Evolutionary conservation across 83 land plant species (phyloP).

Genomic region (Diphasiastrum complanatum): DNA sequence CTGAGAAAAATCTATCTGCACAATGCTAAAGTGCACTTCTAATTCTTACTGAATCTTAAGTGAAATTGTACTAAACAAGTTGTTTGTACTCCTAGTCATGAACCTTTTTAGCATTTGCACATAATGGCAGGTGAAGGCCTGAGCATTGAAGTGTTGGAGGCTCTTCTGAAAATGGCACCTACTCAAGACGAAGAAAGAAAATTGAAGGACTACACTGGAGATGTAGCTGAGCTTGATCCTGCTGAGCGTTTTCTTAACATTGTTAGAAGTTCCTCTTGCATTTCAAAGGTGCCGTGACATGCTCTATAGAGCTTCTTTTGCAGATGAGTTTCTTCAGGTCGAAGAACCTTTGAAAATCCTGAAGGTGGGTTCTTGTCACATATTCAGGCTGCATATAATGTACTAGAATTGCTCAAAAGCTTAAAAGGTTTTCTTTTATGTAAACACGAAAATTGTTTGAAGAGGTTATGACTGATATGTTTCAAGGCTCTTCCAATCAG

Average conservation of each 20-base stretch:
- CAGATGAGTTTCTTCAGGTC: constrained; percentile 17
- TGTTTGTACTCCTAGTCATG: too few species aligned
- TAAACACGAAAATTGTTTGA: background rate
- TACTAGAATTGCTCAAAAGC: background rate
- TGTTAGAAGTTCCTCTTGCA: constrained; percentile 24
- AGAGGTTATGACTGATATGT: too few species aligned
- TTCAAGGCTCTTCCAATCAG: too few species aligned
- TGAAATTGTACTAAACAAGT: too few species aligned
- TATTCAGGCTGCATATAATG: background rate
- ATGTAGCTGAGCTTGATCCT: constrained; percentile 12
- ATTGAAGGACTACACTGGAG: constrained; percentile 8
- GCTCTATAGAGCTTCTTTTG: constrained; percentile 16
- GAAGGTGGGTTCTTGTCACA: constrained; percentile 6
- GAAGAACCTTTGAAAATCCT: constrained; percentile 10
- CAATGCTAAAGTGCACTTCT: too few species aligned
- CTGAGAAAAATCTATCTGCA: too few species aligned
- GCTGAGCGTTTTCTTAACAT: constrained; percentile 21
- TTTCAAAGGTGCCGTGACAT: constrained; percentile 12
- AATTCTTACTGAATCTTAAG: too few species aligned
- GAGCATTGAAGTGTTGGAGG: constrained; percentile 23
- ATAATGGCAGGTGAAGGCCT: constrained; percentile 25
- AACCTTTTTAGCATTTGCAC: too few species aligned
- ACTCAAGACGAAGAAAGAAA: constrained; percentile 24
- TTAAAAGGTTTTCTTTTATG: background rate
- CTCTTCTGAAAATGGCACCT: constrained; percentile 24